These are phyloP conservation scores for Exobasidium cylindrosporum DNA, from an alignment of 1,284 basidiomycete species.

Conservation along the genomic window DNA sequence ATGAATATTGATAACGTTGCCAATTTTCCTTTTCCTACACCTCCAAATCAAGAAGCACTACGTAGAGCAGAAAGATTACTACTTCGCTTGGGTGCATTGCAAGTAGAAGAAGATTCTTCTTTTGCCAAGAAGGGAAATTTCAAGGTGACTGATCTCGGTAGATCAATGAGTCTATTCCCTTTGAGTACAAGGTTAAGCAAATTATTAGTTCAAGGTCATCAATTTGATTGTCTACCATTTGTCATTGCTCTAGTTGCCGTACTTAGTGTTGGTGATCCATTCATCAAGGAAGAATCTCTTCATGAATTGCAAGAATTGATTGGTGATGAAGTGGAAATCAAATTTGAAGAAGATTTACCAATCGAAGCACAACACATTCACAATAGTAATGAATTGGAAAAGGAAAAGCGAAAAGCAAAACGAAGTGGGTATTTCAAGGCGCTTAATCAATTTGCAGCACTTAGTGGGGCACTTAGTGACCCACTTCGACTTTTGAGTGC, in stretches of 20 bases:
- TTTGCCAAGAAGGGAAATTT: conserved; percentile 48
- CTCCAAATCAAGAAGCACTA: conserved; percentile 78
- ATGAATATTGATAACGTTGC: conserved; percentile 97
- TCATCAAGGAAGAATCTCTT: conserved; percentile 75
- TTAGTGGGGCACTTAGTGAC: conserved; percentile 89
- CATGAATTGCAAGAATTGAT: conserved; percentile 56
- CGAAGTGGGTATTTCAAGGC: conserved; percentile 61
- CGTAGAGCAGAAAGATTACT: conserved; percentile 79
- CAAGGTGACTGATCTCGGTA: conserved; percentile 79
- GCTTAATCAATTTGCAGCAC: conserved; percentile 68
- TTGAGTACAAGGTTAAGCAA: conserved; percentile 87
- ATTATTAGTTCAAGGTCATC: conserved; percentile 88
- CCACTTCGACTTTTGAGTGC: conserved; percentile 83
- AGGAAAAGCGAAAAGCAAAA: conserved; percentile 65
- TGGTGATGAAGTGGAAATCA: conserved; percentile 58
- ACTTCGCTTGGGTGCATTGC: conserved; percentile 73
- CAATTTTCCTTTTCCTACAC: conserved; percentile 97
- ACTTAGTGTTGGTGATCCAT: conserved; percentile 92
- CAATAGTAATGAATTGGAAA: conserved; percentile 63
- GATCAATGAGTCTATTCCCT: conserved; percentile 88
- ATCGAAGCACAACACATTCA: conserved; percentile 49
- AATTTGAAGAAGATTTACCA: conserved; percentile 12
- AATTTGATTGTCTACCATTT: conserved; percentile 87
- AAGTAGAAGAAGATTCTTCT: conserved; percentile 59
- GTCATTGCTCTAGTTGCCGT: conserved; percentile 87